These are phyloP conservation scores for Senna tora DNA, from an alignment of 306 rosid genomes.

Conservation along the genomic window DNA sequence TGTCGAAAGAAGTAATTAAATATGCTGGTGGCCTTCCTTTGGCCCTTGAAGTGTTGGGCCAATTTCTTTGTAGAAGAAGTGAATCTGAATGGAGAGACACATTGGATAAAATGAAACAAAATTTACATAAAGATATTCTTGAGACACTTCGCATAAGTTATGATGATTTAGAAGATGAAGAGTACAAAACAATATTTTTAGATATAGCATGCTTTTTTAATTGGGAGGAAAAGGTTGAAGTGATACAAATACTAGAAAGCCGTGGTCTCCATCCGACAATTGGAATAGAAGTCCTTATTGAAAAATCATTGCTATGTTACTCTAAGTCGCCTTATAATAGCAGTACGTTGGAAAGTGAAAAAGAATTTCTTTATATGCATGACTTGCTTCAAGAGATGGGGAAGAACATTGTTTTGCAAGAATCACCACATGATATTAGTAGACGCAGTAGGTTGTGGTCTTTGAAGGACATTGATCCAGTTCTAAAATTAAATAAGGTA, in stretches of 20 bases:
- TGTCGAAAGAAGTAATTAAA: background rate
- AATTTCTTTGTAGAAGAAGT: background rate
- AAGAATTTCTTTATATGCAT: constrained; percentile 9
- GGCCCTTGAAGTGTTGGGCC: constrained; percentile 9
- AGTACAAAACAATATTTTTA: constrained; percentile 11
- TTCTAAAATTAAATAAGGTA: background rate
- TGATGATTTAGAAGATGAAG: background rate
- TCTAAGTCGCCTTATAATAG: background rate
- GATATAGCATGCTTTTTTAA: constrained; percentile 28
- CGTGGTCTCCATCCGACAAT: constrained; percentile 18
- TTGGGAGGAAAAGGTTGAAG: background rate
- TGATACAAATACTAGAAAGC: background rate
- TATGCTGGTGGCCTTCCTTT: constrained; percentile 1
- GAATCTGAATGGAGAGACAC: background rate
- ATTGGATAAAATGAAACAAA: background rate
- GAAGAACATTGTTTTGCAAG: constrained; percentile 2
- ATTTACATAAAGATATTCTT: background rate
- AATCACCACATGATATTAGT: background rate
- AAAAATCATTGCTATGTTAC: constrained; percentile 19
- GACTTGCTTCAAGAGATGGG: constrained; percentile 29
- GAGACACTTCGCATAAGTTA: constrained; percentile 9
- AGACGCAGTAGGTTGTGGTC: constrained; percentile 19
- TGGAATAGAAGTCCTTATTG: background rate
- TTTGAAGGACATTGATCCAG: background rate
- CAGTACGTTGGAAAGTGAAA: background rate